Evolutionary conservation across 805 yeast species (phyloP), one percentile per base, ranked within the genome.

Genomic region (Yarrowia bubula): DNA sequence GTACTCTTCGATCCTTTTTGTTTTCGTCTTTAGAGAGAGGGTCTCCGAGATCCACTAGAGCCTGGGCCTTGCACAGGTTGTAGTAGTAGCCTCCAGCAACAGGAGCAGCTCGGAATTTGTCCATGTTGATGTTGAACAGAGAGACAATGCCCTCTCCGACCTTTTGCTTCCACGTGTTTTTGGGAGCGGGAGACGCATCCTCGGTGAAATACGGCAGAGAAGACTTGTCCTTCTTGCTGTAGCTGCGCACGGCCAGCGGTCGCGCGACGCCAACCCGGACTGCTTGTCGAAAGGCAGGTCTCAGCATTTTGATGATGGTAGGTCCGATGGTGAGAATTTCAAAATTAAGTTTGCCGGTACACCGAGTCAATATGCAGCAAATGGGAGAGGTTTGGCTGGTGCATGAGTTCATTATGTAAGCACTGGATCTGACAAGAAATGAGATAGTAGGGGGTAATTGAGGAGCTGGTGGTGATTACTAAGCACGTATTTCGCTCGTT

Each of bases 71-170:
- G 78, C 97, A 92, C 75, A 89, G 86, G 58, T 89, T 91, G 72
- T 90, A 89, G 76, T 92, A 95, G 65, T 83, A 81, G 3, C 92
- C 88, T 8, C 98, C 98, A 5, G 97, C 97, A 69, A 93, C 87
- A 0, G 98, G 92, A 32, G 98, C 98, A 0, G 98, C 89, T 73
- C 98, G 84, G 42, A 92, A 83, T 68, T 84, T 84, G 78, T 93
- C 98, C 96, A 93, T 91, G 75, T 93, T 97, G 66, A 93, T 78
- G 68, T 84, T 81, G 74, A 93, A 86, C 10, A 81, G 43, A 17
- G 67, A 65, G 66, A 77, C 75, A 37, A 76, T 68, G 50, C 69
- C 69, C 63, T 74, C 73, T 14, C 77, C 77, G 9, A 75, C 68
- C 35, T 67, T 13, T 50, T 68, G 68, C 68, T 74, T 73, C 78